Evolutionary conservation across 106 monocot species (phyloP).

Genomic region (Platanthera guangdongensis): DNA sequence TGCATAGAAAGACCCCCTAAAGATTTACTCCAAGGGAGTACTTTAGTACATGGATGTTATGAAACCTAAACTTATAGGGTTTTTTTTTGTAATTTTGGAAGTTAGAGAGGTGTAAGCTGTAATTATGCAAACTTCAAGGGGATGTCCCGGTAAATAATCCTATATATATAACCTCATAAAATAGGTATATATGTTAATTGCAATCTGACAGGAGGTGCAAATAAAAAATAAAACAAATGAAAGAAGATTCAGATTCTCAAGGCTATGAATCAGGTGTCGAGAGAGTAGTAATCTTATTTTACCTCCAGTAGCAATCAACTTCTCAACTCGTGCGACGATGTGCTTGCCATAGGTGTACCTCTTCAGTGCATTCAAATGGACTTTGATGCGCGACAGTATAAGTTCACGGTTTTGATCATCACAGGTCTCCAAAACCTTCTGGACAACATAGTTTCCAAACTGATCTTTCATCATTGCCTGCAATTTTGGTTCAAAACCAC

Average conservation of each 20-base stretch:
- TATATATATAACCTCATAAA: too few species aligned
- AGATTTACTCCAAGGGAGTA: too few species aligned
- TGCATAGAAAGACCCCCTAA: too few species aligned
- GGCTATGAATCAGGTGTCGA: background rate
- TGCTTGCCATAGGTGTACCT: conserved; percentile 17
- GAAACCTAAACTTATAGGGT: too few species aligned
- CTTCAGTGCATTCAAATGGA: conserved; percentile 18
- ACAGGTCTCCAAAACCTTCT: conserved; percentile 19
- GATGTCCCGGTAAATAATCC: too few species aligned
- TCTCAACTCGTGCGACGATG: conserved; percentile 18
- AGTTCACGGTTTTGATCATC: conserved; percentile 15
- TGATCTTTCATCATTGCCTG: conserved; percentile 24
- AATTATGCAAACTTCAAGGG: too few species aligned
- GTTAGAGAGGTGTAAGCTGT: too few species aligned
- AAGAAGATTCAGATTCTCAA: background rate
- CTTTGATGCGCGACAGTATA: conserved; percentile 16
- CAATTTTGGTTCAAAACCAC: background rate
- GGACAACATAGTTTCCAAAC: conserved; percentile 19
- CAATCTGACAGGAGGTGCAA: background rate
- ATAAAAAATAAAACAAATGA: background rate
- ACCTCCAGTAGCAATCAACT: conserved; percentile 16
- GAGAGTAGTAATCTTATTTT: background rate
- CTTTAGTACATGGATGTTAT: too few species aligned
- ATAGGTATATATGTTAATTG: too few species aligned
- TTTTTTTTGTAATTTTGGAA: too few species aligned